Percentiles rank a stretch among this genome's conserved stretches.
These are phyloP conservation scores for Chrysanthemum seticuspe DNA, from an alignment of 129 eudicot species.

Conservation along the genomic window DNA sequence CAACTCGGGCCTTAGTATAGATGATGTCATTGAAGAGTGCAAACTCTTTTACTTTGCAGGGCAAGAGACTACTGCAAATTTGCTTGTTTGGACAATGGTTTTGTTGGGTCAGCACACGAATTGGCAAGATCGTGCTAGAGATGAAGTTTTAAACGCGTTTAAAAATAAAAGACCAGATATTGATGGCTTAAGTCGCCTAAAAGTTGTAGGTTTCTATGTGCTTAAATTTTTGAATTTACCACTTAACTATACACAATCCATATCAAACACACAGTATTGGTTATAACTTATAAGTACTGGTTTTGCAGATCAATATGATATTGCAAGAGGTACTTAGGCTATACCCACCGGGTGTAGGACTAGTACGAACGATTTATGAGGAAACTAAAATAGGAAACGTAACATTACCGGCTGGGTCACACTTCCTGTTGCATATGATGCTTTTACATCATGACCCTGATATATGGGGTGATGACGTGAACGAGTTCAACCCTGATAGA, in stretches of 20 bases:
- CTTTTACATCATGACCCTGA: conserved; percentile 30
- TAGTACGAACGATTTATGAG: conserved; percentile 23
- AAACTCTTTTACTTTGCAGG: conserved; percentile 43
- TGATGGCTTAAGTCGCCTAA: conserved; percentile 39
- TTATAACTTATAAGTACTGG: background rate
- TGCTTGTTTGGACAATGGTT: conserved; percentile 44
- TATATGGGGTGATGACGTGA: conserved; percentile 38
- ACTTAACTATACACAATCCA: background rate
- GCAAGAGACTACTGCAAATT: conserved; percentile 39
- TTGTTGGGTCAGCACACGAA: conserved; percentile 29
- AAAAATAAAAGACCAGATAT: conserved; percentile 25
- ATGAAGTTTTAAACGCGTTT: conserved; percentile 31
- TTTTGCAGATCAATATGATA: conserved; percentile 34
- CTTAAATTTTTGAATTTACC: background rate
- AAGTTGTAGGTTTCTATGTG: conserved; percentile 26
- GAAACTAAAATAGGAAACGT: conserved; percentile 38
- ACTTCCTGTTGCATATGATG: conserved; percentile 21
- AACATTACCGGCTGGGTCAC: conserved; percentile 25
- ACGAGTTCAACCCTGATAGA: conserved; percentile 41
- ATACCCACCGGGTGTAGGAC: conserved; percentile 23
- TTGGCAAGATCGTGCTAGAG: conserved; percentile 45
- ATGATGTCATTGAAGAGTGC: conserved; percentile 41
- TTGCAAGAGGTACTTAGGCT: conserved; percentile 42
- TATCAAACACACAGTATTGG: background rate
- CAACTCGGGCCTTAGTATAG: conserved; percentile 25